phyloP scores from a whole-genome alignment of 495 filamentous ascomycete species.

The Amphirosellinia nigrospora region DNA sequence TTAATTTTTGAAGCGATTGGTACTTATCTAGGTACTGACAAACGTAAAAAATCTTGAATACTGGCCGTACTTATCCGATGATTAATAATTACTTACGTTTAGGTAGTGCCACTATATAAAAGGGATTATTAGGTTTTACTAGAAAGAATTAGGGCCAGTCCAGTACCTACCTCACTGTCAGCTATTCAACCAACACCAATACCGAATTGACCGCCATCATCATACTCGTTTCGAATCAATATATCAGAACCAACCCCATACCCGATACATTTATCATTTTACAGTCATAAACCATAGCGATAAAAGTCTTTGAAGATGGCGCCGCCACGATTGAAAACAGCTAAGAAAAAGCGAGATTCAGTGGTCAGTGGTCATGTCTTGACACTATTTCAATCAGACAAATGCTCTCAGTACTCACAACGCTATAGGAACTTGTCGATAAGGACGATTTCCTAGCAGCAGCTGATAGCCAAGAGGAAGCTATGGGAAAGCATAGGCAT shows the following conservation, averaged over 20 bases:
- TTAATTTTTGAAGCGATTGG: too few species aligned
- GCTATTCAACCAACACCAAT: background rate
- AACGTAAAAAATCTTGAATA: too few species aligned
- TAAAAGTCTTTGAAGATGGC: constrained; percentile 17
- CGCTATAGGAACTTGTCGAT: constrained; percentile 28
- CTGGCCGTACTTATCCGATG: too few species aligned
- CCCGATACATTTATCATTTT: background rate
- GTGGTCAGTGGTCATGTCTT: constrained; percentile 1
- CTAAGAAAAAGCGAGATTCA: constrained; percentile 14
- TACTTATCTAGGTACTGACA: too few species aligned
- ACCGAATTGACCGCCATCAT: background rate
- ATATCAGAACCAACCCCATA: background rate
- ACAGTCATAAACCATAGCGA: background rate
- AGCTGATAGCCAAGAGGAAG: constrained; percentile 72
- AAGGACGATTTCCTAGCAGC: constrained; percentile 45
- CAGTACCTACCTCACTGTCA: too few species aligned
- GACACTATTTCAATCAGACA: background rate
- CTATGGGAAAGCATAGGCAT: constrained; percentile 74
- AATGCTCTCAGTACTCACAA: constrained; percentile 12
- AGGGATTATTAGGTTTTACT: too few species aligned
- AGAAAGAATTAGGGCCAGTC: too few species aligned
- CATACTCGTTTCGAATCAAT: background rate
- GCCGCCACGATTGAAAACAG: constrained; percentile 17
- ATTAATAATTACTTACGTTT: too few species aligned
- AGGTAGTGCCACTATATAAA: too few species aligned